Conservation (phyloP, 1,284 basidiomycete species). For the Laetiporus sulphureus region DNA sequence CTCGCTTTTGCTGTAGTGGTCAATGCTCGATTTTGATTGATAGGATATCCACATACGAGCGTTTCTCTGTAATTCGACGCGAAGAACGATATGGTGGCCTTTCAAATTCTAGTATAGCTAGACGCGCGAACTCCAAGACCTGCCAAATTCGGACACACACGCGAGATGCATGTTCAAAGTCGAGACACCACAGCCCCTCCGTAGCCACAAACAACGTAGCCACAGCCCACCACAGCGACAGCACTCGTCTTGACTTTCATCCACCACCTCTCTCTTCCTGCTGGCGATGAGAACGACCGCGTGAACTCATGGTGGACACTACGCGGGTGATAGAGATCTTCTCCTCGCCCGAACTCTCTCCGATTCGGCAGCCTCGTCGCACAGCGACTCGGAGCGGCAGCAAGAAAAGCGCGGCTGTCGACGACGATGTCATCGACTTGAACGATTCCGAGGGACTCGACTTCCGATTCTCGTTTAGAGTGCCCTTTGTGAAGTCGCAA, state of each 20-base stretch:
- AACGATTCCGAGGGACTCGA: slow-evolving; percentile 14
- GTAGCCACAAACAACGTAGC: neutral
- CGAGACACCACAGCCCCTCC: neutral
- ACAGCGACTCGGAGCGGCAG: neutral
- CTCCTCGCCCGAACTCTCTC: slow-evolving; percentile 5
- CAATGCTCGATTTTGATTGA: no score
- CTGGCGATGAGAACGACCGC: no score
- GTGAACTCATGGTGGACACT: no score
- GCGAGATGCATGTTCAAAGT: neutral
- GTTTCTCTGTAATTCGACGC: no score
- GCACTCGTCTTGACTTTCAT: neutral
- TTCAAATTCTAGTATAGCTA: no score
- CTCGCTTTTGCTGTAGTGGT: no score
- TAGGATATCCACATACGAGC: no score
- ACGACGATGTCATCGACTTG: slow-evolving; percentile 16
- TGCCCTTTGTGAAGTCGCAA: neutral
- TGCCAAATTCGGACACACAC: neutral
- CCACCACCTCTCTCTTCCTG: neutral
- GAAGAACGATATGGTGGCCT: no score
- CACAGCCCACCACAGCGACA: neutral
- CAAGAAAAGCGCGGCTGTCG: slow-evolving; percentile 1
- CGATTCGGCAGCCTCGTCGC: neutral
- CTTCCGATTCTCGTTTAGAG: no score
- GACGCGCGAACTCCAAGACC: neutral
- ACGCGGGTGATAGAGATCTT: slow-evolving; percentile 2